A percentile compares a stretch with the other conserved stretches of the same genome.
phyloP scores from a whole-genome alignment of 441 rosid genomes.

The Lepidium campestre region DNA sequence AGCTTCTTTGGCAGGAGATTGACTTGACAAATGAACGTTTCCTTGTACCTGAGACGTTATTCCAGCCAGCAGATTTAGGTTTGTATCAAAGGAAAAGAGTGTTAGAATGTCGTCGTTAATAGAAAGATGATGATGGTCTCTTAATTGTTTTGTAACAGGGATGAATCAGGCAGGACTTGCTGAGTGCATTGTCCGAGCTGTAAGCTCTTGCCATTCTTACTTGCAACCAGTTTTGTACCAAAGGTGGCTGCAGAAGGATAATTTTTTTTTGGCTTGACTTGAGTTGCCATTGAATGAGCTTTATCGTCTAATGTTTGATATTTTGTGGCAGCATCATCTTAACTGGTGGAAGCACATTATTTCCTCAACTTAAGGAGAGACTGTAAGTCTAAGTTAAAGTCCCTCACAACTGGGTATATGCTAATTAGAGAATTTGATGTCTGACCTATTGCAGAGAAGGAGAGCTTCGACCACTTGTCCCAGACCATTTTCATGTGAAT shows the following conservation, averaged over 20 bases:
- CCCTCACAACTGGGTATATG: not conserved
- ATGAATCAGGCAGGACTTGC: slow-evolving; percentile 96
- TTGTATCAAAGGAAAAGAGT: slow-evolving; percentile 2
- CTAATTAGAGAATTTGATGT: not conserved
- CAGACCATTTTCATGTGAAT: slow-evolving; percentile 73
- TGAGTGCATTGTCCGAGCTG: slow-evolving; percentile 90
- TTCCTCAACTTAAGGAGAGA: slow-evolving; percentile 73
- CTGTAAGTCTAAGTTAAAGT: slow-evolving; percentile 45
- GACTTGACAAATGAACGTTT: slow-evolving; percentile 92
- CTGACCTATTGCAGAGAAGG: slow-evolving; percentile 47
- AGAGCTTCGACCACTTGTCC: slow-evolving; percentile 94
- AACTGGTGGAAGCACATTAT: slow-evolving; percentile 89
- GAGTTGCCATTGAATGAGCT: not conserved
- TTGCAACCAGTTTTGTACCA: slow-evolving; percentile 87
- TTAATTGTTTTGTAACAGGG: slow-evolving; percentile 40
- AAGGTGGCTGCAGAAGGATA: slow-evolving; percentile 40
- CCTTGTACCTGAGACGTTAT: slow-evolving; percentile 90
- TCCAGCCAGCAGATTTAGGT: slow-evolving; percentile 97
- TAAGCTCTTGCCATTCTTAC: slow-evolving; percentile 76
- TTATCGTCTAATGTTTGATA: slow-evolving; percentile 16
- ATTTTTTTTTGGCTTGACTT: not conserved
- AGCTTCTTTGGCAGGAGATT: slow-evolving; percentile 62
- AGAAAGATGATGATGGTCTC: not conserved
- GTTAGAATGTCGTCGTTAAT: not conserved
- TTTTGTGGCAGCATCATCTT: slow-evolving; percentile 62